Conservation (phyloP, 1,139 yeast species). For the Kluyveromyces marxianus region DNA sequence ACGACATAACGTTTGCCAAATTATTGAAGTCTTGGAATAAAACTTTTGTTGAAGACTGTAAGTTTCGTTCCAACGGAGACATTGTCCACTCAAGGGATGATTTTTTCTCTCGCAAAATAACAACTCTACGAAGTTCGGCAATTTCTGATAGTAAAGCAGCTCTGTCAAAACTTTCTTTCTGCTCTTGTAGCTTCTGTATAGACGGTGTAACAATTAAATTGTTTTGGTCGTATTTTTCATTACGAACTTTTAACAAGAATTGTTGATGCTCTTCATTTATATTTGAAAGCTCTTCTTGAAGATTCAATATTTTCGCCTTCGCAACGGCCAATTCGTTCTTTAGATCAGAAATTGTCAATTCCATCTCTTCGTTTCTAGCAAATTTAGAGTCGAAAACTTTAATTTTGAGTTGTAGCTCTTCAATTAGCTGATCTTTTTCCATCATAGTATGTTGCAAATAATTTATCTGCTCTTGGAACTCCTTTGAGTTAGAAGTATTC, state of each 20-base stretch:
- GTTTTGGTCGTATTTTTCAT: background rate
- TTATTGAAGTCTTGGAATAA: slow-evolving; percentile 1
- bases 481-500: background rate
- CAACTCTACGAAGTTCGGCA: slow-evolving; percentile 9
- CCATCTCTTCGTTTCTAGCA: background rate
- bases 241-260: background rate
- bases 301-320: background rate
- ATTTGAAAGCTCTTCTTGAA: background rate
- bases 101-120: background rate
- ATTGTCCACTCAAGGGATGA: background rate
- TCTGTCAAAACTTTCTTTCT: slow-evolving; percentile 6
- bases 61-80: background rate
- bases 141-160: slow-evolving; percentile 15
- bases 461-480: background rate
- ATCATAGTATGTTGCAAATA: background rate
- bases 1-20: background rate
- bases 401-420: slow-evolving; percentile 1
- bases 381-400: background rate
- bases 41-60: background rate
- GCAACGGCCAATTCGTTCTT: slow-evolving; percentile 1
- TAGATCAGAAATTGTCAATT: background rate
- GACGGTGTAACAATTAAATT: slow-evolving; percentile 5
- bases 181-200: slow-evolving; percentile 6
- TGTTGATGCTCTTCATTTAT: background rate
- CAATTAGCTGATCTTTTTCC: background rate